A percentile compares a stretch with the other conserved stretches of the same genome.
Conservation (phyloP, 768 basidiomycete species). For the Boletus huronensis region DNA sequence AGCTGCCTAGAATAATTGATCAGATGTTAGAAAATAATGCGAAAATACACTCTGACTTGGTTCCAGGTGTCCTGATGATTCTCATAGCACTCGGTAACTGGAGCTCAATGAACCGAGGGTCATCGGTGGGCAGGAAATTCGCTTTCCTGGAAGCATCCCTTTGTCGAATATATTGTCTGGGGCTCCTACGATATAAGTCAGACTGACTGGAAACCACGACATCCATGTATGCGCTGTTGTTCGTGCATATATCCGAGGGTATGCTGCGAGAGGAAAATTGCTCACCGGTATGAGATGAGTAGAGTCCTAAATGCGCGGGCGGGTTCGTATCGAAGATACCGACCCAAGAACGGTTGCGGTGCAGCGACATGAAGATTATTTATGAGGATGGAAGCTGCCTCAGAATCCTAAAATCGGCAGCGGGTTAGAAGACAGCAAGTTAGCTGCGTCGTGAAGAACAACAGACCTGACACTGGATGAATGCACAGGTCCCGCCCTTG, state of each 20-base stretch:
- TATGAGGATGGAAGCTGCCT: constrained; percentile 56
- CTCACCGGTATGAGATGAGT: constrained; percentile 70
- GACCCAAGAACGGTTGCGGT: constrained; percentile 67
- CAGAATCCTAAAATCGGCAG: constrained; percentile 44
- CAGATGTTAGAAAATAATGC: neutral
- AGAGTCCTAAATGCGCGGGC: constrained; percentile 75
- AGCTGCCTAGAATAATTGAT: constrained; percentile 29
- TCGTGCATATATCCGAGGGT: constrained; percentile 13
- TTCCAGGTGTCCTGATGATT: constrained; percentile 48
- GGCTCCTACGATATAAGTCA: constrained; percentile 14
- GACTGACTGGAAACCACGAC: neutral
- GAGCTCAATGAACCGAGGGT: constrained; percentile 37
- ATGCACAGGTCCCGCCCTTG: constrained; percentile 78
- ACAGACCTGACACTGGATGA: constrained; percentile 79
- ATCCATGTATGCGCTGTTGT: constrained; percentile 22
- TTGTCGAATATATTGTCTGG: constrained; percentile 22
- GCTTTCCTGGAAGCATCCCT: constrained; percentile 15
- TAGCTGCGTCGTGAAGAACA: neutral
- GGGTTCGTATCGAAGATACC: constrained; percentile 70
- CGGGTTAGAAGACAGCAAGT: neutral
- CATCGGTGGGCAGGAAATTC: constrained; percentile 11
- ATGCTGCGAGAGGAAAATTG: neutral
- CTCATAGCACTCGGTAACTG: constrained; percentile 60
- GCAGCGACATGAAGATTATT: constrained; percentile 51
- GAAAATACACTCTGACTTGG: constrained; percentile 43